phyloP scores from a whole-genome alignment of 1,139 yeast species.

The Lodderomyces jiufengensis region DNA sequence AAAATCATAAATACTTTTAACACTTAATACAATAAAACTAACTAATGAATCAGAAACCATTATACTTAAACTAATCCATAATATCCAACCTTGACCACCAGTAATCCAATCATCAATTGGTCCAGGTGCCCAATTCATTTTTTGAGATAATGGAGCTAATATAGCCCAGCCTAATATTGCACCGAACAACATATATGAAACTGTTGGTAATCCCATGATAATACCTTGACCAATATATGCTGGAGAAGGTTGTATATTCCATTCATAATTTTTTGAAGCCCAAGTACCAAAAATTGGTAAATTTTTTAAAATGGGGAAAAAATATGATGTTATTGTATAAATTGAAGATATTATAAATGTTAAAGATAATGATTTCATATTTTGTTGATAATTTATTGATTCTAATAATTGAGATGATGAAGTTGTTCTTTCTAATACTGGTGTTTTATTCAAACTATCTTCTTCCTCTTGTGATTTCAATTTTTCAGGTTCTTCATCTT shows the following conservation, averaged over 20 bases:
- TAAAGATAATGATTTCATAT: slow-evolving; percentile 50
- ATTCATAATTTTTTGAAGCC: slow-evolving; percentile 65
- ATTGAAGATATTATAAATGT: slow-evolving; percentile 70
- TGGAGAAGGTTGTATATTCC: slow-evolving; percentile 95
- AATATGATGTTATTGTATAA: slow-evolving; percentile 70
- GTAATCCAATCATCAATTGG: slow-evolving; percentile 86
- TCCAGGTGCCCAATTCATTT: slow-evolving; percentile 83
- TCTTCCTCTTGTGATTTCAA: slow-evolving; percentile 2
- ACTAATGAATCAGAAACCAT: slow-evolving; percentile 93
- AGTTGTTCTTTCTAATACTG: slow-evolving; percentile 6
- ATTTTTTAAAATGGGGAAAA: slow-evolving; percentile 62
- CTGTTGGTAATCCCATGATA: slow-evolving; percentile 94
- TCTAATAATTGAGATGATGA: slow-evolving; percentile 8
- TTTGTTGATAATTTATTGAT: slow-evolving; percentile 41
- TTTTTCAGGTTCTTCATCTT: slow-evolving; percentile 25
- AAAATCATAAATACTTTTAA: slow-evolving; percentile 32
- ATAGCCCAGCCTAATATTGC: slow-evolving; percentile 89
- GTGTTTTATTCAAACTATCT: background rate
- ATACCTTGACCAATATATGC: slow-evolving; percentile 98
- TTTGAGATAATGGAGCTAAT: slow-evolving; percentile 73
- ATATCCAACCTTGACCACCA: slow-evolving; percentile 96
- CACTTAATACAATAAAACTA: slow-evolving; percentile 65
- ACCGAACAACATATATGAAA: slow-evolving; percentile 86
- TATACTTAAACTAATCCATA: slow-evolving; percentile 89
- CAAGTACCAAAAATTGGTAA: slow-evolving; percentile 72